Evolutionary conservation across 164 flowering plant species (phyloP).

Genomic region (Vitis rotundifolia): DNA sequence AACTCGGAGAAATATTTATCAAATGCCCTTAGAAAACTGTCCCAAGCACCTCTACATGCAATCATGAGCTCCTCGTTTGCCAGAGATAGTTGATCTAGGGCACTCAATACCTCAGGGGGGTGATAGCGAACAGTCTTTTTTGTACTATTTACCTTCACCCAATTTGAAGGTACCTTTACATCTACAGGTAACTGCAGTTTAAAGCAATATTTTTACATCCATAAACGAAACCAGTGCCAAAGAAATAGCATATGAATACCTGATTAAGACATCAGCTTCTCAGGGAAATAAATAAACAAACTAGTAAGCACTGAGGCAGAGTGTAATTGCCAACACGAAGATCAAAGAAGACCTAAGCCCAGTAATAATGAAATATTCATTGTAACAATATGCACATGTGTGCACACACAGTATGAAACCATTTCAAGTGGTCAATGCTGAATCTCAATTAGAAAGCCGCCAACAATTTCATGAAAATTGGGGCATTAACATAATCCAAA

Average conservation of each 20-base stretch:
- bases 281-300: background rate
- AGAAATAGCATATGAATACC: too few species aligned
- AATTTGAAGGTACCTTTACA: constrained; percentile 65
- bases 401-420: background rate
- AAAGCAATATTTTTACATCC: background rate
- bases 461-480: background rate
- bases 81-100: constrained; percentile 63
- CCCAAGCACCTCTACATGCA: constrained; percentile 77
- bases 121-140: constrained; percentile 87
- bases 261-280: too few species aligned
- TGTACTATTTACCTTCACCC: constrained; percentile 92
- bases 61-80: constrained; percentile 73
- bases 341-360: background rate
- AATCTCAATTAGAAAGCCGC: background rate
- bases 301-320: background rate
- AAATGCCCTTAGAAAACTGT: constrained; percentile 59
- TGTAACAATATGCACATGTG: background rate
- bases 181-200: constrained; percentile 64
- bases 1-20: constrained; percentile 69
- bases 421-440: background rate
- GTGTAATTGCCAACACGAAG: background rate
- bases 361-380: background rate
- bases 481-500: background rate
- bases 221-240: too few species aligned
- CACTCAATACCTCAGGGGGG: constrained; percentile 78